Evolutionary conservation across 305 asterid genomes (phyloP), one percentile per base, ranked within the genome.

Genomic region (Solanum hybrid): DNA sequence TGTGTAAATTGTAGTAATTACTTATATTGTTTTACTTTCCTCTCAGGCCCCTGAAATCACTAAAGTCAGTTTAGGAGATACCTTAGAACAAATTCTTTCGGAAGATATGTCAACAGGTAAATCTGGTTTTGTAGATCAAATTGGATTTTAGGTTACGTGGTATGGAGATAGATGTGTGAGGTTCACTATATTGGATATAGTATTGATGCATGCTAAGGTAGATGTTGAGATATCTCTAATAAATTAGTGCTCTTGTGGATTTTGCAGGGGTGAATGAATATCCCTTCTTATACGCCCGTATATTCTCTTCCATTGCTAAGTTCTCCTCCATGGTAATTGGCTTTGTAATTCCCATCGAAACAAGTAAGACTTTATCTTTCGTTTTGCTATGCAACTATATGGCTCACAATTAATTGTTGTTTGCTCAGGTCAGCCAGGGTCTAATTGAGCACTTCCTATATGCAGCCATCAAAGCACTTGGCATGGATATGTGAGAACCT

Each of bases 221-320:
- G 38, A 42, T 82, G 37, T 5, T 27, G 38, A 42, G 87, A 82
- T 17, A 42, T 42, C 72, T 42, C 17, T 42, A 27, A n/a, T 14
- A 82, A 35, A 81, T 90, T 79, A 79, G 71, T 60, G 46, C 31
- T 90, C 77, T 34, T 75, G 86, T 88, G 86, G 82, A 36, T 90
- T 86, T 34, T 93, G 91, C 97, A 97, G 99, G 96, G 6, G 90
- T 93, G 79, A 92, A 93, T 79, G 98, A 95, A 31, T 95, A 91
- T 91, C 99, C 99, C 85, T 97, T 97, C 91, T 97, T 97, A 86
- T 93, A 93, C 91, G 99, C 99, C 76, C 98, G 99, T 79, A 89
- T 97, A 91, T 96, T 96, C 95, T 94, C 99, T 79, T 91, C 97
- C 76, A 94, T 93, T 91, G 98, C 99, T 87, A 97, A 96, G 92